Percentiles rank a stretch among this genome's conserved stretches.
phyloP scores from a whole-genome alignment of 371 early-diverging fungal species.

The Mucor plumbeus region DNA sequence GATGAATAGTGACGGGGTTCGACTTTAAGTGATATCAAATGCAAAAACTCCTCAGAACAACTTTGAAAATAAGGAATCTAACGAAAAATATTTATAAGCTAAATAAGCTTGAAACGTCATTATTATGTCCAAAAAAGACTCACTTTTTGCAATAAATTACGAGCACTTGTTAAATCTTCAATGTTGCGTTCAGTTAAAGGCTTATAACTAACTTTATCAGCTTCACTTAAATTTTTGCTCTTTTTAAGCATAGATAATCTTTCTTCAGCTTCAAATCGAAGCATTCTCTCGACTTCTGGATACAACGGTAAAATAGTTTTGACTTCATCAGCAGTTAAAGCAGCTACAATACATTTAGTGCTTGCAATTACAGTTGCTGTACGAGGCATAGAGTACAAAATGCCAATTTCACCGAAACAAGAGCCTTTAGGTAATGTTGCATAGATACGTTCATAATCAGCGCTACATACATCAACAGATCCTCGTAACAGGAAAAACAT shows the following conservation, averaged over 20 bases:
- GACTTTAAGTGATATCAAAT: conserved; percentile 53
- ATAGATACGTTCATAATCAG: conserved; percentile 78
- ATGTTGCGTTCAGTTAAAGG: conserved; percentile 30
- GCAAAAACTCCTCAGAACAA: conserved; percentile 59
- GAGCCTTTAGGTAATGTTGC: conserved; percentile 72
- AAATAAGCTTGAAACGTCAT: conserved; percentile 1
- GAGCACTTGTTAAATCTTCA: conserved; percentile 33
- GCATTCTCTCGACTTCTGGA: conserved; percentile 61
- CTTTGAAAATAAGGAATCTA: conserved; percentile 60
- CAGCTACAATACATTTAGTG: conserved; percentile 71
- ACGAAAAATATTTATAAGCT: background rate
- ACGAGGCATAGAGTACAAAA: conserved; percentile 78
- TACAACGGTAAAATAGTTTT: conserved; percentile 46
- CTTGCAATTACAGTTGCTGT: conserved; percentile 83
- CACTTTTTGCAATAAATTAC: conserved; percentile 42
- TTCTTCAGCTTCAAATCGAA: conserved; percentile 64
- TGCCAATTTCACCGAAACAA: conserved; percentile 86
- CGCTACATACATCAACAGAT: conserved; percentile 76
- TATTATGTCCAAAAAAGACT: background rate
- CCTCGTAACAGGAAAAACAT: conserved; percentile 90
- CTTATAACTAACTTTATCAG: conserved; percentile 19
- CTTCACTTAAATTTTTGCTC: conserved; percentile 22
- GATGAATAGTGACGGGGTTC: conserved; percentile 58
- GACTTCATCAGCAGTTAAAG: conserved; percentile 67
- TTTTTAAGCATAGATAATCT: conserved; percentile 50